Evolutionary conservation across 2,329 filamentous ascomycete genomes (phyloP).

Genomic region (Phyllosticta citriasiana): DNA sequence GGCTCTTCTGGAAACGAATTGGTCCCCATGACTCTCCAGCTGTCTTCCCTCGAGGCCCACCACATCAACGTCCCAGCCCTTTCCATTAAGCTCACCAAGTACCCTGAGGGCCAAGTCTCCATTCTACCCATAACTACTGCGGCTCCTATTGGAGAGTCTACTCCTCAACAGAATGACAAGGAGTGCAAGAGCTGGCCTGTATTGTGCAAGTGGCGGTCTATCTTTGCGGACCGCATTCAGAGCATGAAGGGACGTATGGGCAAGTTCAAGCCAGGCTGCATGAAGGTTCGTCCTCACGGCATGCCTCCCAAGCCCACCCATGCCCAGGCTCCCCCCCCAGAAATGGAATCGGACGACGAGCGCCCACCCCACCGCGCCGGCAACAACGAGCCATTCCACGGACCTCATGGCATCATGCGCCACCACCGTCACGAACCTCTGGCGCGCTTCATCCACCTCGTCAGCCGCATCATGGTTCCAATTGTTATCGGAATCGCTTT

Average conservation of each 20-base stretch:
- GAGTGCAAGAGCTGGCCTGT: conserved; percentile 23
- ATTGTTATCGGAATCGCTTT: conserved; percentile 59
- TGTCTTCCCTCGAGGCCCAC: conserved; percentile 25
- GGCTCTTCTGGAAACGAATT: conserved; percentile 26
- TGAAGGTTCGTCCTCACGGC: conserved; percentile 8
- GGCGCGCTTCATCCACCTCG: conserved; percentile 37
- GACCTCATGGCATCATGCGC: conserved; percentile 16
- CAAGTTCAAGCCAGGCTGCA: conserved; percentile 14
- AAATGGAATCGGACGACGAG: background rate
- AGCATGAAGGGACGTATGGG: conserved; percentile 23
- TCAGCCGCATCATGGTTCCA: conserved; percentile 52
- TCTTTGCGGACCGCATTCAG: conserved; percentile 23
- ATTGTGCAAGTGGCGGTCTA: conserved; percentile 33
- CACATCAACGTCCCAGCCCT: conserved; percentile 23
- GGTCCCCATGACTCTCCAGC: conserved; percentile 27
- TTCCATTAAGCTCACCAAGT: conserved; percentile 28
- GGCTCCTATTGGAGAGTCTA: conserved; percentile 14
- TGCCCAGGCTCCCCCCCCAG: background rate
- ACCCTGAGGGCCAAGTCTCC: conserved; percentile 26
- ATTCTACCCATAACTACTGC: conserved; percentile 27
- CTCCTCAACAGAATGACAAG: conserved; percentile 15
- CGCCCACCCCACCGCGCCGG: conserved; percentile 14
- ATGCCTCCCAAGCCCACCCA: background rate
- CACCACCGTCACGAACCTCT: conserved; percentile 25
- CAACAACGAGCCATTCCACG: conserved; percentile 16